These are phyloP conservation scores for Macrotyloma uniflorum DNA, from an alignment of 306 rosid species.

Conservation along the genomic window DNA sequence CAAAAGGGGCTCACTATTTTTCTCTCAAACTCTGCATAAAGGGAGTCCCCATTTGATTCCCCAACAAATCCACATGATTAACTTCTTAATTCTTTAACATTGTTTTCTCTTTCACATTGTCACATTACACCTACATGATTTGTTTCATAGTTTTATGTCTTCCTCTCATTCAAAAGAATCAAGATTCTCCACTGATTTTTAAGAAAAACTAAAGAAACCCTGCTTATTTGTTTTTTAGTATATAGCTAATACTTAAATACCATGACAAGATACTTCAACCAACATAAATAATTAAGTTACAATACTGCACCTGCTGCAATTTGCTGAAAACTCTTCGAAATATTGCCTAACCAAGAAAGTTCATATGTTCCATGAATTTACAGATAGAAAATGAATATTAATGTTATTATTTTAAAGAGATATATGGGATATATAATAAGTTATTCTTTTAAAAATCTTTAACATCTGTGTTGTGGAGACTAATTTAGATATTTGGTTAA, in stretches of 20 bases:
- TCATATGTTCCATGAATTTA: too few species aligned
- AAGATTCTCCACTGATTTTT: slow-evolving; percentile 10
- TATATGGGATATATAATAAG: not conserved
- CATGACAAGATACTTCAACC: not conserved
- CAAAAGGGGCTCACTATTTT: slow-evolving; percentile 39
- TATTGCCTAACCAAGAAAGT: not conserved
- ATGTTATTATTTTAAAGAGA: not conserved
- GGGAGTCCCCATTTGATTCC: slow-evolving; percentile 24
- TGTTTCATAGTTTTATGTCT: slow-evolving; percentile 3
- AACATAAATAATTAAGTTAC: not conserved
- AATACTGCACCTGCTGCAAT: not conserved
- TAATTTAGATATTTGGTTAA: not conserved
- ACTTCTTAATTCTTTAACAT: not conserved
- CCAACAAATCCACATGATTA: slow-evolving; percentile 20
- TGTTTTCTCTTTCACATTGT: not conserved
- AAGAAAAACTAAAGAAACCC: not conserved
- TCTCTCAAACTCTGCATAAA: slow-evolving; percentile 4
- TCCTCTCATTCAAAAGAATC: not conserved
- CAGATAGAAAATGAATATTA: not conserved
- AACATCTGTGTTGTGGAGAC: not conserved
- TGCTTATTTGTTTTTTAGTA: not conserved
- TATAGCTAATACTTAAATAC: not conserved
- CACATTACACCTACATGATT: slow-evolving; percentile 7
- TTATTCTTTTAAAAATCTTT: not conserved
- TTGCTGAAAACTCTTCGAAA: slow-evolving; percentile 1